A percentile compares a stretch with the other conserved stretches of the same genome.
phyloP scores from a whole-genome alignment of 768 basidiomycete species.

The Suillus subaureus region DNA sequence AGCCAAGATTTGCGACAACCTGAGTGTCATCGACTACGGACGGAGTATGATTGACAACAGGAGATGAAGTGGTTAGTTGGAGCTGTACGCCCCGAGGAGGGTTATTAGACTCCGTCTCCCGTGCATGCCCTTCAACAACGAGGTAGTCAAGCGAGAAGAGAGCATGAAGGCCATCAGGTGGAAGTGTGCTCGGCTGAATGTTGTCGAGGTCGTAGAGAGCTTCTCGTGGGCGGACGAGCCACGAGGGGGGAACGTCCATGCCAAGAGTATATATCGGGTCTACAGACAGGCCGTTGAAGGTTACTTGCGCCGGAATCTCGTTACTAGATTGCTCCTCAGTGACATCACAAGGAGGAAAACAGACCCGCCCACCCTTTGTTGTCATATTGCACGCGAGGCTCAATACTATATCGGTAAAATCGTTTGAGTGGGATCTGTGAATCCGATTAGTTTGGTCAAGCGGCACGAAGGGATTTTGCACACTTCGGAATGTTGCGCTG shows the following conservation, averaged over 20 bases:
- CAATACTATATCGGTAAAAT: slow-evolving; percentile 84
- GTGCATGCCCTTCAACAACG: slow-evolving; percentile 92
- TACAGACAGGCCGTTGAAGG: slow-evolving; percentile 73
- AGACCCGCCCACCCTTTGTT: slow-evolving; percentile 55
- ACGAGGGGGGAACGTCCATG: slow-evolving; percentile 88
- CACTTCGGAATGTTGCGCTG: slow-evolving; percentile 69
- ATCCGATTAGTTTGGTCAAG: slow-evolving; percentile 2
- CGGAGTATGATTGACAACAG: slow-evolving; percentile 36
- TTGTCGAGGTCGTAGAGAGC: slow-evolving; percentile 95
- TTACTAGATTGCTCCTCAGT: slow-evolving; percentile 38
- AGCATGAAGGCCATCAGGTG: slow-evolving; percentile 66
- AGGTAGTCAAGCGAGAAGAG: slow-evolving; percentile 89
- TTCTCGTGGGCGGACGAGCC: slow-evolving; percentile 90
- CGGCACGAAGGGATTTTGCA: slow-evolving; percentile 12
- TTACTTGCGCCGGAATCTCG: slow-evolving; percentile 57
- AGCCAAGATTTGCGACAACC: slow-evolving; percentile 93
- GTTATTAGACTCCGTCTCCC: slow-evolving; percentile 61
- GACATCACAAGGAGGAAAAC: slow-evolving; percentile 6
- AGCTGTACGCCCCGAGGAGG: slow-evolving; percentile 93
- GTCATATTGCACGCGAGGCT: slow-evolving; percentile 61
- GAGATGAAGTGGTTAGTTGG: slow-evolving; percentile 60
- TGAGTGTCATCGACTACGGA: slow-evolving; percentile 78
- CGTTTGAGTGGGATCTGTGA: slow-evolving; percentile 83
- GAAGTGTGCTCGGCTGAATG: slow-evolving; percentile 76
- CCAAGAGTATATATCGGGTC: slow-evolving; percentile 94